These are phyloP conservation scores for Steccherinum ochraceum DNA, from an alignment of 768 basidiomycete genomes.

Conservation along the genomic window DNA sequence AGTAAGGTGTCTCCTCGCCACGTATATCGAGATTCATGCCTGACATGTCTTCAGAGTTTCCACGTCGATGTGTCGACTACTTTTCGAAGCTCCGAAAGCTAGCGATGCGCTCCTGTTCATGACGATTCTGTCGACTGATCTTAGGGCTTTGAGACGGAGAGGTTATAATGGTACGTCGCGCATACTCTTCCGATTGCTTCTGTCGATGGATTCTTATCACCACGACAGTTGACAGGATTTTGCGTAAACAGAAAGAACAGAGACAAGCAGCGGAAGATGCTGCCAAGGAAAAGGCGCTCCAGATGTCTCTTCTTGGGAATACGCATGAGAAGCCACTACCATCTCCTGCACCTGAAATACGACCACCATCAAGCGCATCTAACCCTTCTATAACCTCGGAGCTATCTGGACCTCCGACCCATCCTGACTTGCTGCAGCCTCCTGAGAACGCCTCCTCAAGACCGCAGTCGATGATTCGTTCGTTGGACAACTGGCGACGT, in stretches of 20 bases:
- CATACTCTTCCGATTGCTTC: neutral
- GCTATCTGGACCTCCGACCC: too few species aligned
- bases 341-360: neutral
- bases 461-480: neutral
- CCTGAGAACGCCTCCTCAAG: too few species aligned
- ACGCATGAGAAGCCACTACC: slow-evolving; percentile 6
- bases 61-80: slow-evolving; percentile 68
- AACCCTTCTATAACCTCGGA: neutral
- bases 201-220: too few species aligned
- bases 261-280: slow-evolving; percentile 47
- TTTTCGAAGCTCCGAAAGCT: slow-evolving; percentile 73
- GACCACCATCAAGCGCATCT: neutral
- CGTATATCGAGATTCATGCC: neutral
- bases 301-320: slow-evolving; percentile 19
- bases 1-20: too few species aligned
- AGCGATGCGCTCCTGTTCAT: slow-evolving; percentile 88
- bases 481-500: slow-evolving; percentile 23
- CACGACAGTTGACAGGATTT: slow-evolving; percentile 75
- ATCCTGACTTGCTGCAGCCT: too few species aligned
- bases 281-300: slow-evolving; percentile 31
- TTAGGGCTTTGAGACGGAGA: slow-evolving; percentile 71
- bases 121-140: slow-evolving; percentile 89
- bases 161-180: slow-evolving; percentile 73
- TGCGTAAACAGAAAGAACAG: slow-evolving; percentile 76
- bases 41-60: slow-evolving; percentile 54